These are phyloP conservation scores for Gynochthodes officinalis DNA, from an alignment of 257 asterid species.

Conservation along the genomic window DNA sequence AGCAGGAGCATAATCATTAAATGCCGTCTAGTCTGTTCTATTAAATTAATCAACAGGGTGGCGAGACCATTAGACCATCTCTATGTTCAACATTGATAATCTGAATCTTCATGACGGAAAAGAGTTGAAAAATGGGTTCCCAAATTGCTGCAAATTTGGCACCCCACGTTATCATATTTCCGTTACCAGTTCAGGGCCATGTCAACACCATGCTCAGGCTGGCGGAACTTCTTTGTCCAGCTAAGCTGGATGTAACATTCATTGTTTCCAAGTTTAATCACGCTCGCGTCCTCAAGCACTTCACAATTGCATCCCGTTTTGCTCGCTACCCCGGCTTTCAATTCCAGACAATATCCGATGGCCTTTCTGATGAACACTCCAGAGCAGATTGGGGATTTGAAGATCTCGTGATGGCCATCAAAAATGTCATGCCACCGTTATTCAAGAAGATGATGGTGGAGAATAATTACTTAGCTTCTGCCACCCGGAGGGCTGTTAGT, in stretches of 20 bases:
- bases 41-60: too few relatives aligned
- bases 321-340: slow-evolving; percentile 28
- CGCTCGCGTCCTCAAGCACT: slow-evolving; percentile 30
- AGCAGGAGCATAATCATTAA: too few relatives aligned
- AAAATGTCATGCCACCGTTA: slow-evolving; percentile 14
- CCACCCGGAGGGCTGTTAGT: not conserved
- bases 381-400: slow-evolving; percentile 20
- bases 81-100: too few relatives aligned
- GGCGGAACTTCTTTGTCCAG: slow-evolving; percentile 40
- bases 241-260: slow-evolving; percentile 31
- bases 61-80: too few relatives aligned
- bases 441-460: slow-evolving; percentile 14
- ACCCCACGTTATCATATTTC: slow-evolving; percentile 46
- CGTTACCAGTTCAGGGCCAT: slow-evolving; percentile 40
- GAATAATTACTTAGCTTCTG: slow-evolving; percentile 5
- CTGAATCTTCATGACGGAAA: too few relatives aligned
- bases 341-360: slow-evolving; percentile 38
- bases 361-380: slow-evolving; percentile 48
- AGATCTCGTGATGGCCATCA: slow-evolving; percentile 14
- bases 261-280: slow-evolving; percentile 33
- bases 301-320: slow-evolving; percentile 23
- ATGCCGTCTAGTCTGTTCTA: too few relatives aligned
- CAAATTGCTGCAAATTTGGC: slow-evolving; percentile 15
- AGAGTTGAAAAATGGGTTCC: slow-evolving; percentile 16
- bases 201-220: slow-evolving; percentile 41